Base-by-base conservation (phyloP, 805 yeast genomes). In the Ogataea populi-albae region DNA sequence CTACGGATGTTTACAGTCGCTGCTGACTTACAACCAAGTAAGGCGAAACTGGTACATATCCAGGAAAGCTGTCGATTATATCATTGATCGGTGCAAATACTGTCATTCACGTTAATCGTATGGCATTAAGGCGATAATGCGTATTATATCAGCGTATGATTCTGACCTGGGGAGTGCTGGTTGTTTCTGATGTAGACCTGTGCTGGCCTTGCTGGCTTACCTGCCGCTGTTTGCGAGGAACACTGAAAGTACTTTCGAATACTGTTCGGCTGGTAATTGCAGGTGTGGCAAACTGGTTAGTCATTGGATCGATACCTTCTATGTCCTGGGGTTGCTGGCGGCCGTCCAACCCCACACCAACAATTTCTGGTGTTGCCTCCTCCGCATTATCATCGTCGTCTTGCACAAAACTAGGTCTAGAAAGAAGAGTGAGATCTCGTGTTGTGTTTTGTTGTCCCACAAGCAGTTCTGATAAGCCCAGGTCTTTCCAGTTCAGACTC, bases 401-500 rank as follows among this genome's bases (percentile, higher is more conserved):
- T 19, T 36, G 17, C 3, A 43, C 39, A 16, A 49, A 43, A 6
- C 34, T 32, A 1, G 61, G 59, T 20, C 45, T 41, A 8, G 35
- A 40, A 23, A 58, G 32, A 9, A 58, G 54, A 5, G 59, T 55
- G 17, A 26, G 39, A 32, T 58, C 63, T 7, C 44, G 45, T 9
- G 52, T 37, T 23, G 42, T 45, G 6, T 33, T 25, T 12, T 38
- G 43, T 11, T 30, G 37, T 14, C 34, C 37, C 6, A 11, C 21
- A 8, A 53, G 33, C 25, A 56, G 42, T 9, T 54, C 57, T 5
- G 40, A 26, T 9, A 55, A 27, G 1, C 54, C 59, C 5, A 55
- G 43, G 35, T 59, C 63, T 34, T 45, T 52, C 64, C 64, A 59
- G 26, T 59, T 58, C 18, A 53, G 40, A 15, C 45, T 51, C 26